Evolutionary conservation across 2,329 filamentous ascomycete genomes (phyloP), one percentile per base, ranked within the genome.

Genomic region (Botrytis tulipae): DNA sequence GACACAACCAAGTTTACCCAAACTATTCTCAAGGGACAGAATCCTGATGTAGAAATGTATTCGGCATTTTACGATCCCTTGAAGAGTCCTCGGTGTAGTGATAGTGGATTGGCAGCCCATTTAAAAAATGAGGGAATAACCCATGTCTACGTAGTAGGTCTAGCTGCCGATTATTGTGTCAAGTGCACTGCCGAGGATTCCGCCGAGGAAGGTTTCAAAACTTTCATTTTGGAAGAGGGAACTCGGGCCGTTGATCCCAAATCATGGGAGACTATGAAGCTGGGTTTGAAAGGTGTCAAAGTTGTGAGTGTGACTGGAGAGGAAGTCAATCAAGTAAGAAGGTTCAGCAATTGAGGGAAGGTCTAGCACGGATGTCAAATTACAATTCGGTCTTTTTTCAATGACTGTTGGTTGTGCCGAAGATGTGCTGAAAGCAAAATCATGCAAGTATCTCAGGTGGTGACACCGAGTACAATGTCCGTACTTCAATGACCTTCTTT

Each of bases 361-460:
- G 42, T 48, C 72, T 78, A 95, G 95, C 95, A 97, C 93, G 92
- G 93, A 97, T 97, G 94, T 98, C 94, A 97, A 97, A 97, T 97
- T 98, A 90, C 95, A 96, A 95, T 92, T 87, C 89, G 89, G 91
- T 90, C 91, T 83, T 90, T 83, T 83, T 82, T 83, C 84, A 84
- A 91, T 97, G 93, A 92, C 93, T 94, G 90, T 87, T 88, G 73
- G 90, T 95, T 96, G 95, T 94, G 95, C 94, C 94, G 93, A 95
- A 97, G 94, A 97, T 94, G 94, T 97, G 94, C 94, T 96, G 89
- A 97, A 87, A 96, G 88, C 81, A 83, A 90, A 83, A 61, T 77
- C 73, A 76, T 73, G 71, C 71, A 73, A 69, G 70, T 76, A 77
- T 77, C 65, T 76, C 74, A 74, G 74, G 77, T 83, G 83, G 66